Evolutionary conservation across 1,139 yeast genomes (phyloP).

Genomic region (Pneumocystis wakefieldiae): DNA sequence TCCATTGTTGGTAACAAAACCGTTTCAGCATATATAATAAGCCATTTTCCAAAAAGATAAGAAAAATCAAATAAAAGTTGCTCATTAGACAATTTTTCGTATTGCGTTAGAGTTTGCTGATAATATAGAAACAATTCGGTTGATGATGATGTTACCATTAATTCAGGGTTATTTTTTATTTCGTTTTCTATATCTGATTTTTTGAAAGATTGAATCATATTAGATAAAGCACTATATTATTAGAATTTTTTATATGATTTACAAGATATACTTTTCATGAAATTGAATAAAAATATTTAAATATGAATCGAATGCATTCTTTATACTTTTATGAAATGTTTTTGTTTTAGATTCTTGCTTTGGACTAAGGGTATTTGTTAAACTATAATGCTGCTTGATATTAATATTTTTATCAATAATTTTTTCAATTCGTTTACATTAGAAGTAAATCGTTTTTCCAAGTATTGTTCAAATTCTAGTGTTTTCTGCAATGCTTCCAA

Average conservation of each 20-base stretch:
- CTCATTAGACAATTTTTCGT: slow-evolving; percentile 61
- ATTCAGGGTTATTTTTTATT: slow-evolving; percentile 41
- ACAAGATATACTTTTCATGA: slow-evolving; percentile 39
- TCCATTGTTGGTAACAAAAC: slow-evolving; percentile 50
- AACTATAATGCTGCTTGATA: slow-evolving; percentile 7
- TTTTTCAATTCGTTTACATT: neutral
- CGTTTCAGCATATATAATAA: slow-evolving; percentile 47
- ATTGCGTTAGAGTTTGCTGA: slow-evolving; percentile 56
- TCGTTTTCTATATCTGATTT: slow-evolving; percentile 29
- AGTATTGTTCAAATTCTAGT: slow-evolving; percentile 61
- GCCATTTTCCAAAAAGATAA: slow-evolving; percentile 49
- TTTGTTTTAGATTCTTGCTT: neutral
- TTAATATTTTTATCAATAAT: neutral
- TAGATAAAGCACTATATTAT: slow-evolving; percentile 6
- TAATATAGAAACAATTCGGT: slow-evolving; percentile 72
- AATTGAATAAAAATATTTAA: slow-evolving; percentile 74
- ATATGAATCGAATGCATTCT: slow-evolving; percentile 72
- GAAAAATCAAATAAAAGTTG: slow-evolving; percentile 45
- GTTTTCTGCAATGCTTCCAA: slow-evolving; percentile 48
- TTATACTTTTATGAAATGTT: slow-evolving; percentile 37
- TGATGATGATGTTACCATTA: slow-evolving; percentile 39
- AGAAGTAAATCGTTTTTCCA: slow-evolving; percentile 33
- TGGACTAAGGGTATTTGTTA: slow-evolving; percentile 8
- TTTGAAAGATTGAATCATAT: slow-evolving; percentile 24
- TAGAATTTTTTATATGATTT: neutral